Evolutionary conservation across 345 rosid genomes (phyloP).

Genomic region (Sapria himalayana): DNA sequence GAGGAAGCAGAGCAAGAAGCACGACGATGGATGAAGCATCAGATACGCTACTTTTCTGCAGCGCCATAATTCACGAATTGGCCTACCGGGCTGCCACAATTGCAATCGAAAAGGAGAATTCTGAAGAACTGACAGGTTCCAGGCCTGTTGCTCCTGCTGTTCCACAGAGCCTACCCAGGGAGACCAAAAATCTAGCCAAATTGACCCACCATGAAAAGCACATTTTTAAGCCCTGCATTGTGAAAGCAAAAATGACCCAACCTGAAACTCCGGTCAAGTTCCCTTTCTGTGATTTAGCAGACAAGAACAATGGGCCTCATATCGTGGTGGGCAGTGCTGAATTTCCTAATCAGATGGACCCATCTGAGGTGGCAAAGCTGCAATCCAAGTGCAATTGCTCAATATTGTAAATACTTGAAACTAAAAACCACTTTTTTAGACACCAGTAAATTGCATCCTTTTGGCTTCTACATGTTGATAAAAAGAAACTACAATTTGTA

Average conservation of each 20-base stretch:
- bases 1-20: constrained; percentile 56
- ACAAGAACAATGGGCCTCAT: no score
- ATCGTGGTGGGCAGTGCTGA: constrained; percentile 37
- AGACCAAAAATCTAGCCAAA: constrained; percentile 29
- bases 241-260: no score
- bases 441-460: no score
- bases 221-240: no score
- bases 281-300: no score
- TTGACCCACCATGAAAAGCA: no score
- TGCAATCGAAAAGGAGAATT: constrained; percentile 44
- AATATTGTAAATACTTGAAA: constrained; percentile 84
- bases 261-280: no score
- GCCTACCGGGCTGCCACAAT: constrained; percentile 66
- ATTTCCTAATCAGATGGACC: constrained; percentile 38
- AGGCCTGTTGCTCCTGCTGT: no score
- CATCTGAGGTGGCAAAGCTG: constrained; percentile 56
- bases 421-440: no score
- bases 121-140: constrained; percentile 30
- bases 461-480: no score
- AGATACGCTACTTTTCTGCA: constrained; percentile 75
- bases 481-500: no score
- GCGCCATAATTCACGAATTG: constrained; percentile 83
- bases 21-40: constrained; percentile 93
- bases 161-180: constrained; percentile 52
- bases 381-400: constrained; percentile 96